Evolutionary conservation across 257 asterid species (phyloP), one percentile per base, ranked within the genome.

Genomic region (Solanum clarkiae): DNA sequence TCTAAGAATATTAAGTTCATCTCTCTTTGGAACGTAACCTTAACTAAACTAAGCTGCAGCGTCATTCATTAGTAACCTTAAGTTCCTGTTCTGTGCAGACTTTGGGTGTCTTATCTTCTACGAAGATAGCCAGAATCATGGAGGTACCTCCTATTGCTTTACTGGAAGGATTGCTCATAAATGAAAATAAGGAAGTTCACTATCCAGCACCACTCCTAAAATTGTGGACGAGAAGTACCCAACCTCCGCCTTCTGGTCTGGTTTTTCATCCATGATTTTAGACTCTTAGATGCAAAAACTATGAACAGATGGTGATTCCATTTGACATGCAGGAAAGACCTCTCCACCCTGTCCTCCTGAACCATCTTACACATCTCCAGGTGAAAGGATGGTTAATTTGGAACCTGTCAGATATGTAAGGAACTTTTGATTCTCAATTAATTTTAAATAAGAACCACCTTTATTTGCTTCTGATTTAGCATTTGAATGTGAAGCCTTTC

Each of bases 221-320:
- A 85, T 59, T 88, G 62, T 95, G 97, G 97, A 82, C 83, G 84
- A 89, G 88, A 86, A 90, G 89, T 85, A 92, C 90, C 74, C 97
- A 90, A 81, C 92, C 94, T 85, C 92, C 92, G 63, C 95, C 97
- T 82, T 93, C 95, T 85, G 98, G 99, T 96, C 51, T 85, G 95
- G 59, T 81, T 82, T 87, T 86, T 60, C 85, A 53, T 69, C 32
- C 63, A 84, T 69, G 70, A 36, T 84, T 20, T 70, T 29, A 69
- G 70, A 54, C 70, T 75, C 42, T 56, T 53, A 24, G 59, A 51
- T 32, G 65, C 42, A 10, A 5, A 71, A 71, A 70, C 84, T 57
- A 15, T 47, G 86, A 83, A 55, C 32, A 45, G 71, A 47, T 20
- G 49, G 26, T 88, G 62, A 87, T 87, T 81, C 85, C 45, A 49